These are phyloP conservation scores for Vitis cinerea DNA, from an alignment of 164 flowering plant species.

Conservation along the genomic window DNA sequence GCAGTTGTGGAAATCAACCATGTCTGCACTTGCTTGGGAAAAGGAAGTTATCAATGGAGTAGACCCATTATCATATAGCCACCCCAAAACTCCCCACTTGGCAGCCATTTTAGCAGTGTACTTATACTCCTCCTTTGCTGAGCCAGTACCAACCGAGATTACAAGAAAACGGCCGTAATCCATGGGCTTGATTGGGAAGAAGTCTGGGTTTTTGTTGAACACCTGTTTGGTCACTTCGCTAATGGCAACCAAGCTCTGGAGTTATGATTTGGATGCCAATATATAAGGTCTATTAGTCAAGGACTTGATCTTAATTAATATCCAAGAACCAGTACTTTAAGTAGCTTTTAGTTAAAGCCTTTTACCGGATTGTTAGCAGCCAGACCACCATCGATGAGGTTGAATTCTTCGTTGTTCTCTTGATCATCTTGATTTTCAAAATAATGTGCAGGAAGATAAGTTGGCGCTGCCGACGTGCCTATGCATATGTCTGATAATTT, in stretches of 20 bases:
- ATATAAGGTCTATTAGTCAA: no score
- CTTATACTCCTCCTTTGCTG: constrained; percentile 27
- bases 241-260: constrained; percentile 56
- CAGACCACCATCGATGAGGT: constrained; percentile 70
- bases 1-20: constrained; percentile 41
- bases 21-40: constrained; percentile 25
- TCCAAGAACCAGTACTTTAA: no score
- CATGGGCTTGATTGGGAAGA: constrained; percentile 35
- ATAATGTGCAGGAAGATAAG: constrained; percentile 48
- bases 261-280: not conserved
- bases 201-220: constrained; percentile 29
- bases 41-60: constrained; percentile 31
- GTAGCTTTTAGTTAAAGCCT: not conserved
- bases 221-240: constrained; percentile 47
- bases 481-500: constrained; percentile 58
- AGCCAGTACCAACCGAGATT: constrained; percentile 62
- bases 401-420: constrained; percentile 32
- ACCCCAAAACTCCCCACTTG: constrained; percentile 51
- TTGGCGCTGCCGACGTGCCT: constrained; percentile 68
- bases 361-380: constrained; percentile 65
- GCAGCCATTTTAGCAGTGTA: constrained; percentile 42
- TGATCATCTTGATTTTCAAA: constrained; percentile 32
- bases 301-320: no score
- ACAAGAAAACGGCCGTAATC: constrained; percentile 47
- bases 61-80: constrained; percentile 31